phyloP scores from a whole-genome alignment of 2,329 filamentous ascomycete genomes.

The Fusarium sp. region DNA sequence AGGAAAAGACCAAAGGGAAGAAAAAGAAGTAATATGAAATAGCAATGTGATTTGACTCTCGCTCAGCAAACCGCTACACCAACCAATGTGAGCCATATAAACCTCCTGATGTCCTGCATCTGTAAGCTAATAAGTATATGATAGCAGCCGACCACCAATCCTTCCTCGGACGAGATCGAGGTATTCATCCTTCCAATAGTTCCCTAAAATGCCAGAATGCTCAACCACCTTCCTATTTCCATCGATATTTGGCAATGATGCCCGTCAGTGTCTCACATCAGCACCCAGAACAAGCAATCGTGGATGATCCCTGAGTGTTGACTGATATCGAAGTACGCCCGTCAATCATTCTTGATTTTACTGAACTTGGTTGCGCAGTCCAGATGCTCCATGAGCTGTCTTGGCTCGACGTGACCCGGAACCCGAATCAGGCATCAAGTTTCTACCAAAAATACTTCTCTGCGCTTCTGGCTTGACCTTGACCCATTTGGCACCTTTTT shows the following conservation, averaged over 20 bases:
- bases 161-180: neutral
- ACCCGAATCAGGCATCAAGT: slow-evolving; percentile 3
- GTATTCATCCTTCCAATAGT: neutral
- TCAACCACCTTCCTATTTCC: neutral
- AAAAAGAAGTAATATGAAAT: slow-evolving; percentile 25
- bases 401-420: slow-evolving; percentile 12
- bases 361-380: slow-evolving; percentile 31
- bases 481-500: slow-evolving; percentile 34
- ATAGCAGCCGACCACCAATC: neutral
- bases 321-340: neutral
- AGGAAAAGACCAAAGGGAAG: slow-evolving; percentile 22
- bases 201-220: neutral
- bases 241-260: neutral
- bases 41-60: neutral
- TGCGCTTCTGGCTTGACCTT: slow-evolving; percentile 15
- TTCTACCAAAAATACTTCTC: neutral
- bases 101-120: neutral
- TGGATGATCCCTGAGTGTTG: neutral
- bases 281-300: slow-evolving; percentile 3
- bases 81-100: slow-evolving; percentile 5
- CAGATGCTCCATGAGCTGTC: slow-evolving; percentile 7
- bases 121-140: neutral
- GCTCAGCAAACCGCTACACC: neutral
- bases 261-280: slow-evolving; percentile 4
- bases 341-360: neutral